A percentile compares a stretch with the other conserved stretches of the same genome.
phyloP scores from a whole-genome alignment of 306 rosid genomes.

The Ochetophila trinervis region DNA sequence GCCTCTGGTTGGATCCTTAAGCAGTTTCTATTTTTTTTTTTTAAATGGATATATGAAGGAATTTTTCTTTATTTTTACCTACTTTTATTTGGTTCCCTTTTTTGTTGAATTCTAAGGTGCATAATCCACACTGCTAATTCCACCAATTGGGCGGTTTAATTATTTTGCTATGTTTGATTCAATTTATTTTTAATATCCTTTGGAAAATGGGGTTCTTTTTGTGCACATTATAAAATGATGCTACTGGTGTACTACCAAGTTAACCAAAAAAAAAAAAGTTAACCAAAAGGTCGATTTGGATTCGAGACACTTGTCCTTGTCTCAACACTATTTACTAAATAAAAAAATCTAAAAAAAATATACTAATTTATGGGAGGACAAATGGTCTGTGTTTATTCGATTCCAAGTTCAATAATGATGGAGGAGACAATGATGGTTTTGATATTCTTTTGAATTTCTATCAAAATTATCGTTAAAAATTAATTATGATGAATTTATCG shows the following conservation, averaged over 20 bases:
- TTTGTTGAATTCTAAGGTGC: slow-evolving; percentile 16
- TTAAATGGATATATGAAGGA: no score
- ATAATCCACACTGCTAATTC: slow-evolving; percentile 21
- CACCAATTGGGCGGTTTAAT: slow-evolving; percentile 39
- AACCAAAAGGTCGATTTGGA: slow-evolving; percentile 3
- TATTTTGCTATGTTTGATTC: slow-evolving; percentile 5
- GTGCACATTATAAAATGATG: slow-evolving; percentile 11
- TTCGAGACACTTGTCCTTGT: slow-evolving; percentile 30
- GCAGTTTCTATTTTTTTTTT: no score
- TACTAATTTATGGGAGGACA: slow-evolving; percentile 4
- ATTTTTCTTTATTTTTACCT: slow-evolving; percentile 11
- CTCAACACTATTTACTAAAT: slow-evolving; percentile 4
- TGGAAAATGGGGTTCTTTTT: slow-evolving; percentile 6
- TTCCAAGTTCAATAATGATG: slow-evolving; percentile 8
- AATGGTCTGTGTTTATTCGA: slow-evolving; percentile 28
- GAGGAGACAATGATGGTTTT: slow-evolving; percentile 16
- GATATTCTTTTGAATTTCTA: no score
- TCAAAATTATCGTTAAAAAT: no score
- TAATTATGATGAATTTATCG: no score
- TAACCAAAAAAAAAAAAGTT: background rate
- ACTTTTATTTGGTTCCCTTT: slow-evolving; percentile 16
- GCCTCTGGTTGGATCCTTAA: slow-evolving; percentile 17
- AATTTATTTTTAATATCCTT: background rate
- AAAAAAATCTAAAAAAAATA: background rate
- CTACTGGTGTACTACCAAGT: slow-evolving; percentile 17